phyloP scores from a whole-genome alignment of 305 asterid species.

The Caryopteris hybrid region DNA sequence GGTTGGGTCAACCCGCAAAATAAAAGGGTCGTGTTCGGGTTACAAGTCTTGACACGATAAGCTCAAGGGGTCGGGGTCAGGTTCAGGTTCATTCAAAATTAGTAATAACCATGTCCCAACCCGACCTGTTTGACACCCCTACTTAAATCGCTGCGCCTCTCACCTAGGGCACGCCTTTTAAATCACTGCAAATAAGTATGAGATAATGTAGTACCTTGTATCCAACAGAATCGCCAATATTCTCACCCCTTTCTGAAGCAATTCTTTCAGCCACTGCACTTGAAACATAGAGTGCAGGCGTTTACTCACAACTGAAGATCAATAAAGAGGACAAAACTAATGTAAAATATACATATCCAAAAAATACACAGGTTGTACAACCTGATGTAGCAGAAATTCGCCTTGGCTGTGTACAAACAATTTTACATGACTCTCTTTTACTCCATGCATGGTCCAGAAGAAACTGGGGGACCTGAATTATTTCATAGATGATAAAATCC shows the following conservation, averaged over 20 bases:
- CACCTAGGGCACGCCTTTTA: too few species aligned
- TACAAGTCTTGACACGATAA: too few species aligned
- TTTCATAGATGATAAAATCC: conserved; percentile 9
- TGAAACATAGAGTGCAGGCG: conserved; percentile 21
- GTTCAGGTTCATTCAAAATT: too few species aligned
- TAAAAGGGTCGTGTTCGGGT: too few species aligned
- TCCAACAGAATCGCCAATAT: conserved; percentile 82
- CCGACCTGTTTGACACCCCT: too few species aligned
- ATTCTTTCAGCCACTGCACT: conserved; percentile 94
- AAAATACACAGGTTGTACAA: conserved; percentile 20
- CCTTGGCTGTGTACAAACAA: conserved; percentile 94
- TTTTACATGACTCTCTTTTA: conserved; percentile 77
- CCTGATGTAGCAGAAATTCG: conserved; percentile 98
- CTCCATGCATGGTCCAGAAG: conserved; percentile 87
- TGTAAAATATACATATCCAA: conserved; percentile 2
- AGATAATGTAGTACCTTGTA: conserved; percentile 64
- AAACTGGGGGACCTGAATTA: conserved; percentile 84
- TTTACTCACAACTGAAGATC: conserved; percentile 15
- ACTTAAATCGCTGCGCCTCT: too few species aligned
- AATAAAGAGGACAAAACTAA: conserved; percentile 9
- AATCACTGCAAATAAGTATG: background rate
- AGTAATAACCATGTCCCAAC: too few species aligned
- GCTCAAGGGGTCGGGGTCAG: too few species aligned
- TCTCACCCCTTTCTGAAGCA: conserved; percentile 94
- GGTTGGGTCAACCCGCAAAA: too few species aligned